These are phyloP conservation scores for Funneliformis caledonium DNA, from an alignment of 371 early-diverging fungal species.

Conservation along the genomic window DNA sequence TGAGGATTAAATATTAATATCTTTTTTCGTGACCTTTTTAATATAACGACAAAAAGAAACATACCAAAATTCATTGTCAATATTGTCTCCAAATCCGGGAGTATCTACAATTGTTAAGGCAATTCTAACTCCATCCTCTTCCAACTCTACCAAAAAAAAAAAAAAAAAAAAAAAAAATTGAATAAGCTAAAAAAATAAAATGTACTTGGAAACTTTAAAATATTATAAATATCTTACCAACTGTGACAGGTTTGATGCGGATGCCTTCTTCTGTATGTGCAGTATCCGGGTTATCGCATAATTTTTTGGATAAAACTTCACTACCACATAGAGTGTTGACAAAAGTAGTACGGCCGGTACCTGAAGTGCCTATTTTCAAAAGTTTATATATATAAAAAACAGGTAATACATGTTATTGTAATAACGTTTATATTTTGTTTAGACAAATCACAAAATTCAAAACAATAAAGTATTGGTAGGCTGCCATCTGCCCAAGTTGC, in stretches of 20 bases:
- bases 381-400: background rate
- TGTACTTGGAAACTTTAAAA: background rate
- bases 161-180: background rate
- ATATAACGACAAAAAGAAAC: conserved; percentile 1
- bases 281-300: conserved; percentile 79
- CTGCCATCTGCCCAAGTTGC: background rate
- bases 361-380: conserved; percentile 73
- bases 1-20: background rate
- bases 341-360: conserved; percentile 98
- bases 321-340: conserved; percentile 96
- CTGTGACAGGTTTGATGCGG: conserved; percentile 81
- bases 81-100: conserved; percentile 96
- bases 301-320: conserved; percentile 68
- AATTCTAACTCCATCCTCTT: conserved; percentile 93
- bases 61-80: conserved; percentile 80
- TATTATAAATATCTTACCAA: conserved; percentile 52
- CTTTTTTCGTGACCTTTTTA: background rate
- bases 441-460: background rate
- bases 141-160: conserved; percentile 69
- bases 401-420: too few relatives aligned
- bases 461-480: too few relatives aligned
- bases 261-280: conserved; percentile 93
- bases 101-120: conserved; percentile 93
- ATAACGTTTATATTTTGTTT: too few relatives aligned
- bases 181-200: background rate